A percentile compares a stretch with the other conserved stretches of the same genome.
Evolutionary conservation across 1,284 basidiomycete genomes (phyloP).

Genomic region (Melampsora larici-populina): DNA sequence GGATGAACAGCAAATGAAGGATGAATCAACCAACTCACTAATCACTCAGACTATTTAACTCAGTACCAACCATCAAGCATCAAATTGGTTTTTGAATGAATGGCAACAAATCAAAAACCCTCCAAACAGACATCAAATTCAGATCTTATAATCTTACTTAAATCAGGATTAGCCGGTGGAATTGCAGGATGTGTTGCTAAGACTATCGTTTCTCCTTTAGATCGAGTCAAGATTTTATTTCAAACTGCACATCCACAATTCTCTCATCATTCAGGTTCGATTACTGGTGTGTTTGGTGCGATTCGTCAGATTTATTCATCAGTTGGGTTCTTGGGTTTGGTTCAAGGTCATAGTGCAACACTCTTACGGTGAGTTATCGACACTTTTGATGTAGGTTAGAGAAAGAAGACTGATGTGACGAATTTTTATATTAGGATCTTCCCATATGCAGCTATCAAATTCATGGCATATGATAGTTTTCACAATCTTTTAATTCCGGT

Average conservation of each 20-base stretch:
- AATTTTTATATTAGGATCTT: slow-evolving; percentile 60
- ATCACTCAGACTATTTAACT: too few relatives aligned
- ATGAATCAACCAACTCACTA: too few relatives aligned
- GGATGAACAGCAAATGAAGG: too few relatives aligned
- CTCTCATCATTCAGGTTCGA: slow-evolving; percentile 25
- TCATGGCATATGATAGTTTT: slow-evolving; percentile 90
- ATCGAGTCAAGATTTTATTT: slow-evolving; percentile 97
- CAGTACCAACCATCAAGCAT: too few relatives aligned
- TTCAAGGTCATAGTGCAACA: slow-evolving; percentile 94
- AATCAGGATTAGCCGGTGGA: slow-evolving; percentile 75
- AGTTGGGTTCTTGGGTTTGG: slow-evolving; percentile 72
- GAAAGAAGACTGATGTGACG: not conserved
- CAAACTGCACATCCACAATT: slow-evolving; percentile 96
- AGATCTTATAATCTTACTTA: not conserved
- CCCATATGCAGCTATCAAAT: slow-evolving; percentile 96
- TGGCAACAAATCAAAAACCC: too few relatives aligned
- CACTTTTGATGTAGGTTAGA: not conserved
- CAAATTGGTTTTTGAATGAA: too few relatives aligned
- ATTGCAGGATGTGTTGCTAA: slow-evolving; percentile 94
- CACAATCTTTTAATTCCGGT: slow-evolving; percentile 62
- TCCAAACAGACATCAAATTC: too few relatives aligned
- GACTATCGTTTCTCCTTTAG: slow-evolving; percentile 92
- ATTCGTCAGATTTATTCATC: slow-evolving; percentile 72
- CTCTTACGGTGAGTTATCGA: slow-evolving; percentile 54
- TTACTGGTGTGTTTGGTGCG: slow-evolving; percentile 68